phyloP scores from a whole-genome alignment of 2,329 filamentous ascomycete species.

The Alternaria angustiovoidea region DNA sequence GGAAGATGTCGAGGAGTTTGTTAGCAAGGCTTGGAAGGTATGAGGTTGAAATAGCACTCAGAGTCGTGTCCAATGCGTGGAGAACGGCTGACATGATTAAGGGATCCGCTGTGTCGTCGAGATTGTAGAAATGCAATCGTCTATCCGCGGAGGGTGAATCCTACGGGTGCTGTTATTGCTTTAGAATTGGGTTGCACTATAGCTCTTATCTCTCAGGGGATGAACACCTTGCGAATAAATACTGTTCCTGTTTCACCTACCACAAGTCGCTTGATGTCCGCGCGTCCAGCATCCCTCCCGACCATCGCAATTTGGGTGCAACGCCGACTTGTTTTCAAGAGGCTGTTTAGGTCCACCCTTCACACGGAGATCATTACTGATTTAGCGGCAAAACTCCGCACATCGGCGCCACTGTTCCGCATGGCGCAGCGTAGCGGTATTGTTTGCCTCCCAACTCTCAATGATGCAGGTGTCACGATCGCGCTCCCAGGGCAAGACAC shows the following conservation, averaged over 20 bases:
- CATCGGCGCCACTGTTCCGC: conserved; percentile 5
- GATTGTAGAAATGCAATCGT: neutral
- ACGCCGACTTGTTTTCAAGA: neutral
- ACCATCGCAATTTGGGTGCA: conserved; percentile 1
- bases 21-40: conserved; percentile 48
- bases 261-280: neutral
- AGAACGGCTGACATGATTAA: conserved; percentile 1
- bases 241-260: conserved; percentile 1
- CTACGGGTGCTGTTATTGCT: neutral
- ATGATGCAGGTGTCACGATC: neutral
- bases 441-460: neutral
- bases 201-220: neutral
- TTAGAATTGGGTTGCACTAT: neutral
- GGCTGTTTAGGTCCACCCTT: neutral
- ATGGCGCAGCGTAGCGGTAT: conserved; percentile 7
- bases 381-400: conserved; percentile 5
- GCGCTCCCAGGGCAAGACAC: neutral
- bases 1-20: conserved; percentile 58
- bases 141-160: too few relatives aligned
- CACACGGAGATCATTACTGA: neutral
- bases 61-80: neutral
- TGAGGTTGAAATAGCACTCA: conserved; percentile 12
- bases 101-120: conserved; percentile 1
- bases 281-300: neutral
- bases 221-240: neutral